Conservation (phyloP, 179 eudicot genomes). For the Heliamphora pulchella region DNA sequence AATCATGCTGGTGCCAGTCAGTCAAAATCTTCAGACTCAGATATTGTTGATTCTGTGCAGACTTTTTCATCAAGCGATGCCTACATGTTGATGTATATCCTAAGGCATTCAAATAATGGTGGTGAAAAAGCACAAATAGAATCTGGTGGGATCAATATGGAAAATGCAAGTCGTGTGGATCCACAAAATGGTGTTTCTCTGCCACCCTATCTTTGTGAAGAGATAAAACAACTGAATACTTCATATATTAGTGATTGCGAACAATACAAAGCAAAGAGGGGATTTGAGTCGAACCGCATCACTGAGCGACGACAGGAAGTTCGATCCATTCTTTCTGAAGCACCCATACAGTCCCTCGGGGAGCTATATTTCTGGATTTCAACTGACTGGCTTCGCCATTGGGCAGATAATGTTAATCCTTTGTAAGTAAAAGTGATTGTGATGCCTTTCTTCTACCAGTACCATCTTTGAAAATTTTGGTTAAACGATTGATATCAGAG, state of each 20-base stretch:
- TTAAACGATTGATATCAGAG: background rate
- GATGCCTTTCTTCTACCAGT: conserved; percentile 9
- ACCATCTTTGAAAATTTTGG: background rate
- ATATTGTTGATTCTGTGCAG: conserved; percentile 31
- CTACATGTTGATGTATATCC: conserved; percentile 94
- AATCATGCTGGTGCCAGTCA: conserved; percentile 26
- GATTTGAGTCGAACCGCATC: conserved; percentile 43
- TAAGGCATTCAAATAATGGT: conserved; percentile 37
- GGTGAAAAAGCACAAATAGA: conserved; percentile 22
- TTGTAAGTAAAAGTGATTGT: conserved; percentile 40
- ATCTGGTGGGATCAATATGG: conserved; percentile 25
- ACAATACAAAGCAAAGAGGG: conserved; percentile 62
- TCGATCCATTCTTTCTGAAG: conserved; percentile 71
- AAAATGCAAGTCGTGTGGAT: conserved; percentile 26
- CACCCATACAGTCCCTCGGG: conserved; percentile 62
- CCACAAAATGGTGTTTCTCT: conserved; percentile 31
- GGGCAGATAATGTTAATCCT: conserved; percentile 68
- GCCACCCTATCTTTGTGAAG: conserved; percentile 73
- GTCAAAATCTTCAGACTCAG: conserved; percentile 25
- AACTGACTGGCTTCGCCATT: conserved; percentile 90
- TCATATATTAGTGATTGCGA: conserved; percentile 50
- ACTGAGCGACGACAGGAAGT: conserved; percentile 83
- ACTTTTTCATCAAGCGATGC: conserved; percentile 84
- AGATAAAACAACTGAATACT: conserved; percentile 49
- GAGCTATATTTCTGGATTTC: conserved; percentile 80